Conservation (phyloP, 2,329 filamentous ascomycete species). For the Periconia macrospinosa region DNA sequence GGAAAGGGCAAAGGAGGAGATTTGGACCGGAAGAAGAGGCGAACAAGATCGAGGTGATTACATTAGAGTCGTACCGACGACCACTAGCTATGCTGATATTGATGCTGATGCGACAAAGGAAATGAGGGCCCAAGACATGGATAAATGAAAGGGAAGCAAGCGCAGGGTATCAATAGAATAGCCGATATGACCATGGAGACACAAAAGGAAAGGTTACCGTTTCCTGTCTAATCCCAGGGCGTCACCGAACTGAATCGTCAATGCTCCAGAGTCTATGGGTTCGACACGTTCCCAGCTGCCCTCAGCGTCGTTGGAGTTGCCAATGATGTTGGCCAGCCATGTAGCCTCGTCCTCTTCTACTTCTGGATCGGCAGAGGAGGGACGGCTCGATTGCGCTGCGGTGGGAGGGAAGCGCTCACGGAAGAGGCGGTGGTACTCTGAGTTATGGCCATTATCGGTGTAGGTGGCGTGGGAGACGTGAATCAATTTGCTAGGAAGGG, state of each 20-base stretch:
- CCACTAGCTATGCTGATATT: background rate
- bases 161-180: slow-evolving; percentile 32
- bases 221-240: slow-evolving; percentile 22
- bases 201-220: slow-evolving; percentile 10
- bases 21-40: too few species aligned
- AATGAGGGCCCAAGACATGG: slow-evolving; percentile 7
- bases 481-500: slow-evolving; percentile 51
- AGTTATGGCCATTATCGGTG: slow-evolving; percentile 41
- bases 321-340: slow-evolving; percentile 37
- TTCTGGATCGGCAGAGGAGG: slow-evolving; percentile 21
- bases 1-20: too few species aligned
- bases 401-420: slow-evolving; percentile 44
- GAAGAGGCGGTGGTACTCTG: slow-evolving; percentile 47
- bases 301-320: slow-evolving; percentile 24
- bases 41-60: background rate
- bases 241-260: slow-evolving; percentile 43
- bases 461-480: slow-evolving; percentile 50
- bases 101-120: slow-evolving; percentile 11
- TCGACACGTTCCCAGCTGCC: slow-evolving; percentile 35
- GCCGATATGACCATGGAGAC: slow-evolving; percentile 2
- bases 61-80: background rate
- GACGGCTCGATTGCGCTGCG: slow-evolving; percentile 21
- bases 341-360: slow-evolving; percentile 38
- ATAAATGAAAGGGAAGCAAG: slow-evolving; percentile 13
- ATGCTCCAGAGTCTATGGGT: slow-evolving; percentile 33